Conservation (phyloP, 352 stramenopile species). For the Pythium volutum region DNA sequence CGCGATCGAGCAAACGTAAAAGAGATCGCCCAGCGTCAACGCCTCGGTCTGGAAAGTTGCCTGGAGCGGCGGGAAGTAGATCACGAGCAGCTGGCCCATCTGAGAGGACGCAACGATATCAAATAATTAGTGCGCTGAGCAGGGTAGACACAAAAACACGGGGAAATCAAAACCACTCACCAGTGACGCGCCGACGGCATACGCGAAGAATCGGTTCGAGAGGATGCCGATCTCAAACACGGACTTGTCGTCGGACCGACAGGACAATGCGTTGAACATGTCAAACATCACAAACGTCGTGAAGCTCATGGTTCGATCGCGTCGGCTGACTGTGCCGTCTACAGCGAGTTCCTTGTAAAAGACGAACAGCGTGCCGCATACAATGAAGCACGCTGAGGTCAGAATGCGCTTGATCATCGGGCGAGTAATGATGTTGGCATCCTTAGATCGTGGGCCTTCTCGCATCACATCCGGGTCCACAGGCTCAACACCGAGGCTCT, state of each 20-base stretch:
- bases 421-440: conserved; percentile 76
- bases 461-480: conserved; percentile 84
- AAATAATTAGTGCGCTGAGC: neutral
- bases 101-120: conserved; percentile 10
- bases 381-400: conserved; percentile 70
- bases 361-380: conserved; percentile 76
- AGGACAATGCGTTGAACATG: conserved; percentile 97
- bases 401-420: conserved; percentile 68
- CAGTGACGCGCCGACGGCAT: conserved; percentile 90
- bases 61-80: conserved; percentile 96
- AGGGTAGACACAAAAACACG: neutral
- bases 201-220: conserved; percentile 94
- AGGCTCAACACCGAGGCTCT: conserved; percentile 85
- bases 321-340: conserved; percentile 89
- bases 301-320: conserved; percentile 98
- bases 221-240: conserved; percentile 91
- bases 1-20: conserved; percentile 90
- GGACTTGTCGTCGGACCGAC: conserved; percentile 92
- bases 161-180: conserved; percentile 18
- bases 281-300: conserved; percentile 99
- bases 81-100: conserved; percentile 94
- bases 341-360: conserved; percentile 83
- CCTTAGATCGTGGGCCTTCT: conserved; percentile 76
- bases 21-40: conserved; percentile 89
- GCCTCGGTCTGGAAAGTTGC: conserved; percentile 96